These are phyloP conservation scores for Rubia peregrina DNA, from an alignment of 305 asterid genomes.

Conservation along the genomic window DNA sequence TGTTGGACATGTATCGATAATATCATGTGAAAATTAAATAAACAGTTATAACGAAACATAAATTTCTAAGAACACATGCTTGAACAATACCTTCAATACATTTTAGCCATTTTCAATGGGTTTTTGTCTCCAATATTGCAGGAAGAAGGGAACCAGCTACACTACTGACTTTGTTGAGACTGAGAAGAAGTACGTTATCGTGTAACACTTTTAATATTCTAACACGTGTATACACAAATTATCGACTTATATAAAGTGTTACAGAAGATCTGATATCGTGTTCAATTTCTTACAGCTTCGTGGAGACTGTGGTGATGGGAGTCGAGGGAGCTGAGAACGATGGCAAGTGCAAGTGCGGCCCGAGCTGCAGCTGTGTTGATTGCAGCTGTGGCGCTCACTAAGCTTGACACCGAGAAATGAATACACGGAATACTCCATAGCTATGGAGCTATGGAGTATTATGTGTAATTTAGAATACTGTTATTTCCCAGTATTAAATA, in stretches of 20 bases:
- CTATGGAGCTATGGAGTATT: not conserved
- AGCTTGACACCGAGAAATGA: constrained; percentile 6
- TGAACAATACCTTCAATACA: too few species aligned
- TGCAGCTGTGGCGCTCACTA: constrained; percentile 52
- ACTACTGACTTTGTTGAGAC: constrained; percentile 34
- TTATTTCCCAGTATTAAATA: not conserved
- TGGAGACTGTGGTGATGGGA: constrained; percentile 25
- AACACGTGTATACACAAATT: not conserved
- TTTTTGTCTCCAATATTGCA: constrained; percentile 20
- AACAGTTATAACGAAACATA: too few species aligned
- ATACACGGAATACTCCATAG: not conserved
- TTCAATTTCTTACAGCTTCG: constrained; percentile 31
- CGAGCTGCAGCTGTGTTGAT: constrained; percentile 49
- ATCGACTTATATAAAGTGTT: not conserved
- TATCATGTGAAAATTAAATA: too few species aligned
- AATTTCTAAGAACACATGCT: too few species aligned
- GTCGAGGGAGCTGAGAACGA: constrained; percentile 38
- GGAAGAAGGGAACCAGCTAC: constrained; percentile 52
- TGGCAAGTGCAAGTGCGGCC: constrained; percentile 69
- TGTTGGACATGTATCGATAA: too few species aligned
- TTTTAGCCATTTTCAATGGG: not conserved
- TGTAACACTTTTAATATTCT: not conserved
- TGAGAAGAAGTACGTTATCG: constrained; percentile 32
- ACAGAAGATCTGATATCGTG: not conserved
- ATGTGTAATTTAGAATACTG: not conserved